Base-by-base conservation (phyloP, 805 yeast species). In the Candida broadrunensis region DNA sequence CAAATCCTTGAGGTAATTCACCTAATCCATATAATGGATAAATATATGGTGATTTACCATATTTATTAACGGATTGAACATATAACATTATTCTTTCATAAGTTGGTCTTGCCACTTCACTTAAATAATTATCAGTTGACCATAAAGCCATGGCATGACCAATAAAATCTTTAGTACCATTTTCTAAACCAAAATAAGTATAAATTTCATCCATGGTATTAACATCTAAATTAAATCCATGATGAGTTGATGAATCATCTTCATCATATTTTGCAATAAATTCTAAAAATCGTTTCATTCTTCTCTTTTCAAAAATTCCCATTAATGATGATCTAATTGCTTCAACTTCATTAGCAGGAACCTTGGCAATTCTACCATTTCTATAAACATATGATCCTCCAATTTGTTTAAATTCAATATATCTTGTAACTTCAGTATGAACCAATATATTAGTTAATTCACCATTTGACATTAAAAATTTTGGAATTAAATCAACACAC, bases 71-170 rank as follows among this genome's bases (percentile, higher is more conserved):
- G 12, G 96, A 86, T 52, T 87, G 88, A 36, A 88, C 83, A 57
- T 93, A 93, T 45, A 93, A 74, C 37, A 86, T 65, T 41, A 93
- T 80, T 63, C 98, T 77, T 60, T 91, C 93, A 54, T 85, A 79
- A 8, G 97, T 83, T 58, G 89, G 96, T 58, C 97, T 78, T 5
- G 97, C 96, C 8, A 96, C 96, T 63, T 87, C 81, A 45, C 73
- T 76, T 57, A 93, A 70, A 62, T 93, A 93, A 40, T 85, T 89
- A 58, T 93, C 99, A 55, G 88, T 90, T 16, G 93, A 78, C 84
- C 96, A 90, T 45, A 93, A 76, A 13, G 97, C 99, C 99, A 93
- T 93, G 3, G 99, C 93, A 63, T 93, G 99, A 35, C 99, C 99
- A 49, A 93, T 87, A 56, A 93, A 93, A 63, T 93, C 98, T 59